phyloP scores from a whole-genome alignment of 169 alveolate species.

The Cryptosporidium baileyi region DNA sequence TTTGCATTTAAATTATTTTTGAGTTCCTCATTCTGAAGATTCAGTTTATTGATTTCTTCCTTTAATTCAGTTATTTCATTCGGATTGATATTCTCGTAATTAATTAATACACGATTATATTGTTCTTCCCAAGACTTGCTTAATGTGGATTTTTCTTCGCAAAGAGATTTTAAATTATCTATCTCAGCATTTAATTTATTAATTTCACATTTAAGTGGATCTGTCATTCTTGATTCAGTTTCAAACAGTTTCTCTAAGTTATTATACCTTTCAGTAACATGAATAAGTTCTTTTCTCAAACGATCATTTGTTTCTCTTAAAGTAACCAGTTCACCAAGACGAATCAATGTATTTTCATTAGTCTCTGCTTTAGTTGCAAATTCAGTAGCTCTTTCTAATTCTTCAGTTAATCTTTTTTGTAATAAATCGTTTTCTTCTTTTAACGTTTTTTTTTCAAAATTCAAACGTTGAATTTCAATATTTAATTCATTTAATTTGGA shows the following conservation, averaged over 20 bases:
- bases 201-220: conserved; percentile 57
- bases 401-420: conserved; percentile 33
- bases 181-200: conserved; percentile 30
- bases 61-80: conserved; percentile 3
- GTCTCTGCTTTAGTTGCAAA: conserved; percentile 62
- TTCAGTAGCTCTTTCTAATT: conserved; percentile 24
- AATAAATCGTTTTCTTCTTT: conserved; percentile 53
- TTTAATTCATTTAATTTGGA: conserved; percentile 43
- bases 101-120: conserved; percentile 15
- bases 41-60: conserved; percentile 11
- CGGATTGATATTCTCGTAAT: conserved; percentile 29
- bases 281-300: conserved; percentile 26
- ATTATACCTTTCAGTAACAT: conserved; percentile 43
- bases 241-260: conserved; percentile 33
- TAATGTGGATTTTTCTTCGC: conserved; percentile 43
- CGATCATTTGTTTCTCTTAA: conserved; percentile 65
- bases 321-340: conserved; percentile 64
- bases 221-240: conserved; percentile 5
- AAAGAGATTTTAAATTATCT: not conserved
- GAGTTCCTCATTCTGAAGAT: not conserved
- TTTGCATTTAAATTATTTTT: not conserved
- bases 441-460: conserved; percentile 41
- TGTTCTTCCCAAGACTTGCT: conserved; percentile 67
- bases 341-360: conserved; percentile 44
- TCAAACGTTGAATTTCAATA: conserved; percentile 48